Base-by-base conservation (phyloP, 345 rosid species). In the Abelmoschus esculentus region DNA sequence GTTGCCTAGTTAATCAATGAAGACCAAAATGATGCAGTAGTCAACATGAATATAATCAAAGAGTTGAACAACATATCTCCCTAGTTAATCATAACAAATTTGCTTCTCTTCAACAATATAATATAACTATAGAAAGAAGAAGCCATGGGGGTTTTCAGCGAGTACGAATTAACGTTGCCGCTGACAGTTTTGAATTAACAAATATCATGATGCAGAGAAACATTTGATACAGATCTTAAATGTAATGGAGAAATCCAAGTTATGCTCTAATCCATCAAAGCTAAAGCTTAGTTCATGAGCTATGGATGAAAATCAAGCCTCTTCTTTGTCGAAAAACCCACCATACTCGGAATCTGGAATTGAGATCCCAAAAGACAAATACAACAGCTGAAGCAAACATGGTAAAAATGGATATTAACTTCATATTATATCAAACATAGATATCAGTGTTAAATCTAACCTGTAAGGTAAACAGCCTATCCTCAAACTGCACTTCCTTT, bases 391-490 rank as follows among this genome's bases (percentile, higher is more conserved):
- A 56, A 70, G 34, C 26, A 40, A 4, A 53, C 52, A 38, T 3
- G 11, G 9, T 7, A 22, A 26, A 46, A 34, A 49, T 3, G 6
- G 5, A 38, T 18, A 40, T 11, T 19, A 63, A 18, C 7, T 9
- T 22, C 14, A 13, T 6, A 6, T 9, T 15, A 49, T 6, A 29
- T 36, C 38, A 55, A n/a, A 56, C 2, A 40, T 18, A 46, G 9
- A 76, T 36, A 65, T 9, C 15, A 32, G 42, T 11, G 32, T 12
- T 7, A 63, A 40, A 42, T 29, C 79, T 55, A 58, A 95, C 99
- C 97, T 91, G 99, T 79, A 91, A 85, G 49, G 97, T 95, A 82
- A 95, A 91, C 79, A 91, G 87, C 31, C 96, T 87, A 81, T 93
- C 98, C 75, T 93, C 97, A 57, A 89, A 83, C 74, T 89, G 90